Evolutionary conservation across 257 asterid species (phyloP), one percentile per base, ranked within the genome.

Genomic region (Gynochthodes officinalis): DNA sequence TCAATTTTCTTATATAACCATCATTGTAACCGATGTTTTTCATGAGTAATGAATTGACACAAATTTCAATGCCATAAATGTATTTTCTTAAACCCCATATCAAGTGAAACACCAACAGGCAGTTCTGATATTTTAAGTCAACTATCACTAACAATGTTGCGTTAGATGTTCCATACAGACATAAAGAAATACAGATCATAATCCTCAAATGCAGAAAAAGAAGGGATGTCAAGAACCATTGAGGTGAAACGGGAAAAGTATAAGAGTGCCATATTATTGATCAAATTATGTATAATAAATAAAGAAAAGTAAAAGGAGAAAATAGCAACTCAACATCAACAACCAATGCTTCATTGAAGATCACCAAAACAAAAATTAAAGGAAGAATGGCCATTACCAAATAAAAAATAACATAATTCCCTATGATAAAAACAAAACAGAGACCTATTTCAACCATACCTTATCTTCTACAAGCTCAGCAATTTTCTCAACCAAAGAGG

Each of bases 381-480:
- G 42, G 46, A 73, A 50, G 46, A 68, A 35, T 28, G 50, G 44
- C 32, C 32, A 25, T 25, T 60, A 63, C 12, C 59, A 48, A 72
- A 33, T 46, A 35, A 55, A 40, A 7, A 27, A 6, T 2, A 21
- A 14, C 21, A 2, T 30, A 67, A 49, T 67, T 32, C n/a, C 42
- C 48, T 67, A 5, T 52, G 50, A 30, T 19, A 7, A 61, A 61
- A 13, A 37, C 40, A 21, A 37, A 57, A 58, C 74, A 63, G 64
- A 64, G 42, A 37, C 42, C 42, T 37, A 37, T 37, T 37, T 3
- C n/a, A 37, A 37, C 42, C 4, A 43, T 88, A 92, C 99, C 99
- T 92, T 95, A 61, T 79, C 83, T 74, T 90, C 99, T 69, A 90
- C 99, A 79, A 92, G 99, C 71, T 92, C 94, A 43, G 97, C 99